Evolutionary conservation across 148 eudicot species (phyloP).

Genomic region (Amaranthus palmeri): DNA sequence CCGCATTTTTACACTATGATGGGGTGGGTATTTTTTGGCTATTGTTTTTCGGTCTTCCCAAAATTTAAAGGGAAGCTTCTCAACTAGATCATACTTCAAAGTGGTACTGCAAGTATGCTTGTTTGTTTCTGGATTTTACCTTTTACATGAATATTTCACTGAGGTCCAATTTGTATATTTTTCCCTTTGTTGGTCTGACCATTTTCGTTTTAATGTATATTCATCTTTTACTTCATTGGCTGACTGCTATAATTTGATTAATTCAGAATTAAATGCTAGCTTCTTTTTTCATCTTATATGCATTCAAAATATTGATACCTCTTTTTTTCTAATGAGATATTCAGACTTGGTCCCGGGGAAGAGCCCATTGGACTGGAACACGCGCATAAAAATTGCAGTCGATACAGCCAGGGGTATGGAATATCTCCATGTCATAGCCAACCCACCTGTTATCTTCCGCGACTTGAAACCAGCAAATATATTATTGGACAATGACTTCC

Average conservation of each 20-base stretch:
- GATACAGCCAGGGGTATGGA: slow-evolving; percentile 56
- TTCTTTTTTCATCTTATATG: neutral
- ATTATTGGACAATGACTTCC: slow-evolving; percentile 59
- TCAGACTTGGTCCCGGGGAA: slow-evolving; percentile 29
- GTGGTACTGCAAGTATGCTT: too few relatives aligned
- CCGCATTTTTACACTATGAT: too few relatives aligned
- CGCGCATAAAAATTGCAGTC: slow-evolving; percentile 37
- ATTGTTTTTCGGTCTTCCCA: too few relatives aligned
- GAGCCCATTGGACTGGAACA: slow-evolving; percentile 37
- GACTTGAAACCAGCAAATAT: slow-evolving; percentile 73
- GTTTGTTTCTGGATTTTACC: too few relatives aligned
- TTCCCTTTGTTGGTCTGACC: too few relatives aligned
- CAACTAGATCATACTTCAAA: too few relatives aligned
- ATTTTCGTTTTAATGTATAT: neutral
- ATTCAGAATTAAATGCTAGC: neutral
- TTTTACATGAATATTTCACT: too few relatives aligned
- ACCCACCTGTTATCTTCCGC: slow-evolving; percentile 69
- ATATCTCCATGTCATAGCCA: slow-evolving; percentile 63
- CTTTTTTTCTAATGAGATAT: neutral
- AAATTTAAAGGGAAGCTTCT: too few relatives aligned
- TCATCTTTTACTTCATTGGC: neutral
- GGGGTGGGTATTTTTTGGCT: too few relatives aligned
- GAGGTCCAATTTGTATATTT: too few relatives aligned
- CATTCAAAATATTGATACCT: neutral
- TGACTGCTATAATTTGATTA: neutral